phyloP scores from a whole-genome alignment of 495 filamentous ascomycete genomes.

The Xylaria sp. region DNA sequence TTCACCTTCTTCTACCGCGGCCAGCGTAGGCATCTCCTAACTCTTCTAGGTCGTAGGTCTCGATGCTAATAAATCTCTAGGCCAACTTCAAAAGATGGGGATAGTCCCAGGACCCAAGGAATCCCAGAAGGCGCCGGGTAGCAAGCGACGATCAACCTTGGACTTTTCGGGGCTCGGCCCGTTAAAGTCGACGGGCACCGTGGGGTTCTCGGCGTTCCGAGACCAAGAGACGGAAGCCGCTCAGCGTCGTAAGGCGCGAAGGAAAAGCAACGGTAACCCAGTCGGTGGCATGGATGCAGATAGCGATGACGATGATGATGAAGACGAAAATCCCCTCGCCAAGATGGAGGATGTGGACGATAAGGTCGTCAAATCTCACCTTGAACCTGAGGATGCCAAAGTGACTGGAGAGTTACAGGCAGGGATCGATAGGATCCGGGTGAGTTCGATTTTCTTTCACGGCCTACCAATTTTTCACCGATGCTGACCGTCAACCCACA shows the following conservation, averaged over 20 bases:
- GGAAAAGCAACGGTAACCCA: slow-evolving; percentile 58
- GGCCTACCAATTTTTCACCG: not conserved
- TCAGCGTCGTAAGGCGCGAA: slow-evolving; percentile 62
- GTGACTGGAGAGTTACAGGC: slow-evolving; percentile 87
- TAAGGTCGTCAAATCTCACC: slow-evolving; percentile 68
- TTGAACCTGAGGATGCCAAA: slow-evolving; percentile 76
- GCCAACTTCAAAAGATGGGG: slow-evolving; percentile 94
- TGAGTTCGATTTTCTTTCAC: slow-evolving; percentile 53
- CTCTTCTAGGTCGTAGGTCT: slow-evolving; percentile 10
- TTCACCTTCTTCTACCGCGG: slow-evolving; percentile 99
- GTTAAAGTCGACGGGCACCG: slow-evolving; percentile 78
- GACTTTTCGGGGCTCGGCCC: slow-evolving; percentile 88
- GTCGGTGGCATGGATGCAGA: slow-evolving; percentile 57
- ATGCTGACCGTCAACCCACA: slow-evolving; percentile 50
- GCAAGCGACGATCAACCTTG: slow-evolving; percentile 76
- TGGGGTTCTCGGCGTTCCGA: slow-evolving; percentile 90
- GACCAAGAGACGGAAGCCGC: slow-evolving; percentile 64
- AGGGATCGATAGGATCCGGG: slow-evolving; percentile 90
- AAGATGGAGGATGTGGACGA: slow-evolving; percentile 78
- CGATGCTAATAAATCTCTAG: slow-evolving; percentile 51
- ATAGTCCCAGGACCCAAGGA: slow-evolving; percentile 70
- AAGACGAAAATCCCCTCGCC: slow-evolving; percentile 61
- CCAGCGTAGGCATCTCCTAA: slow-evolving; percentile 71
- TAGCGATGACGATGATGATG: slow-evolving; percentile 77
- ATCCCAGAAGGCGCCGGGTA: slow-evolving; percentile 60